Evolutionary conservation across 805 yeast genomes (phyloP).

Genomic region (Metahyphopichia silvanorum): DNA sequence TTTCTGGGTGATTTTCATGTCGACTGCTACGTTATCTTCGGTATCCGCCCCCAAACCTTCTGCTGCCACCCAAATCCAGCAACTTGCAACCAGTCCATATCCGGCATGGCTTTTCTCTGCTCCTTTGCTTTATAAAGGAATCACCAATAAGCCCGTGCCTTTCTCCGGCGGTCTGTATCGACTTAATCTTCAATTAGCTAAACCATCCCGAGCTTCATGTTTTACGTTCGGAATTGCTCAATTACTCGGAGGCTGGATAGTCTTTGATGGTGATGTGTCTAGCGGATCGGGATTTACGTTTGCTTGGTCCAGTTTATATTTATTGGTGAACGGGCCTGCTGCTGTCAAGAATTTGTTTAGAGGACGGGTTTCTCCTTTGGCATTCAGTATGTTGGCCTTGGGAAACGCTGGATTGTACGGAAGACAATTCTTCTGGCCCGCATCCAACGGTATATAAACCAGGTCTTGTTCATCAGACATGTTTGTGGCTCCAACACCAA

Average conservation of each 20-base stretch:
- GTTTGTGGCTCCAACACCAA: not conserved
- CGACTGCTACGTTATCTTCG: too few species aligned
- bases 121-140: slow-evolving; percentile 12
- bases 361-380: slow-evolving; percentile 61
- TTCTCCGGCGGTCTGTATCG: slow-evolving; percentile 16
- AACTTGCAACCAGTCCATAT: slow-evolving; percentile 12
- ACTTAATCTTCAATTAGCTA: slow-evolving; percentile 15
- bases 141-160: slow-evolving; percentile 9
- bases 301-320: slow-evolving; percentile 79
- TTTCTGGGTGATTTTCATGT: too few species aligned
- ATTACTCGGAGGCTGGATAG: slow-evolving; percentile 69
- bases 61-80: not conserved
- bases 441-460: not conserved
- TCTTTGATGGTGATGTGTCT: slow-evolving; percentile 69
- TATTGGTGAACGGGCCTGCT: slow-evolving; percentile 66
- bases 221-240: slow-evolving; percentile 59
- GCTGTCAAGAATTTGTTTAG: slow-evolving; percentile 50
- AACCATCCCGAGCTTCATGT: slow-evolving; percentile 42
- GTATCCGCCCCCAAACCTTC: slow-evolving; percentile 3
- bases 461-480: not conserved
- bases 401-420: slow-evolving; percentile 69
- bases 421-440: slow-evolving; percentile 54
- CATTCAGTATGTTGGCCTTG: slow-evolving; percentile 54
- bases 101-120: slow-evolving; percentile 18
- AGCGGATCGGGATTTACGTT: slow-evolving; percentile 78